Percentiles rank a stretch among this genome's conserved stretches.
phyloP scores from a whole-genome alignment of 495 filamentous ascomycete genomes.

The Xylaria longipes region DNA sequence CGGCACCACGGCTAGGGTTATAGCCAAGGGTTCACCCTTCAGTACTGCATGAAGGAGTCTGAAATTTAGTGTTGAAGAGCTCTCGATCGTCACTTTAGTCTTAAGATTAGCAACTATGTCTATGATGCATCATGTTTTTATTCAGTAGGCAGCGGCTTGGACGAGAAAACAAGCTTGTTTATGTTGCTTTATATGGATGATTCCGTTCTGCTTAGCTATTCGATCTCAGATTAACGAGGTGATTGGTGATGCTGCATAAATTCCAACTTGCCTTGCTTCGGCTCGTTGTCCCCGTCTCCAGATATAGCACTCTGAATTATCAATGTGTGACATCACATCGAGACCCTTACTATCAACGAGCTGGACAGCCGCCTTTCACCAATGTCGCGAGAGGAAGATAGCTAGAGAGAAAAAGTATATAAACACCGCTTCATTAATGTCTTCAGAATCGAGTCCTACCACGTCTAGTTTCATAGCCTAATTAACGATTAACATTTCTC shows the following conservation, averaged over 20 bases:
- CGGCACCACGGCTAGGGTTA: not conserved
- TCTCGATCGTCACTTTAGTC: not conserved
- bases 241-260: not conserved
- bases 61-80: not conserved
- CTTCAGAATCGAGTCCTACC: too few relatives aligned
- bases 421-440: not conserved
- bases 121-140: not conserved
- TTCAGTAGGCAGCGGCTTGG: slow-evolving; percentile 1
- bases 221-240: not conserved
- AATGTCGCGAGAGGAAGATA: not conserved
- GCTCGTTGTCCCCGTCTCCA: not conserved
- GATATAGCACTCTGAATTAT: not conserved
- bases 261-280: not conserved
- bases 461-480: not conserved
- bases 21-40: not conserved
- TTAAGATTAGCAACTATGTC: not conserved
- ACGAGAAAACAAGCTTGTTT: not conserved
- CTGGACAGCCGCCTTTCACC: not conserved
- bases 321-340: slow-evolving; percentile 13
- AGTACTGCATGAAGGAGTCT: not conserved
- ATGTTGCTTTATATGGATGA: not conserved
- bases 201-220: not conserved
- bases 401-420: not conserved
- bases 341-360: not conserved
- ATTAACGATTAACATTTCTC: too few relatives aligned